A percentile compares a stretch with the other conserved stretches of the same genome.
These are phyloP conservation scores for Vitis hybrid DNA, from an alignment of 177 flowering plant genomes.

Conservation along the genomic window DNA sequence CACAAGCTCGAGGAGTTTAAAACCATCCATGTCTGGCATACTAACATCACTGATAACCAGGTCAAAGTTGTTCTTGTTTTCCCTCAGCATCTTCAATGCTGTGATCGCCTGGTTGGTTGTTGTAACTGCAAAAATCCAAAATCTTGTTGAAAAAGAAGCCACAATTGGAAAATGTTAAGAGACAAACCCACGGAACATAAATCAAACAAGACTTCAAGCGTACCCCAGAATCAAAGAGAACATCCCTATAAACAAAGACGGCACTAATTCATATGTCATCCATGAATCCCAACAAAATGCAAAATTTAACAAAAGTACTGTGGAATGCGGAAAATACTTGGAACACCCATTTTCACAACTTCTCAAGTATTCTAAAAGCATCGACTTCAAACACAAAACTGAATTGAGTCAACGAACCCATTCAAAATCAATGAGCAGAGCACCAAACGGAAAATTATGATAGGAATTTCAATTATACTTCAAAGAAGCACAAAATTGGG, in stretches of 20 bases:
- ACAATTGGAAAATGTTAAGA: neutral
- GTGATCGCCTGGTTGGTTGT: constrained; percentile 55
- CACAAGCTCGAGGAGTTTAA: constrained; percentile 84
- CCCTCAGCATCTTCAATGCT: constrained; percentile 77
- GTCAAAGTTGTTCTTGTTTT: constrained; percentile 65
- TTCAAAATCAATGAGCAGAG: constrained; percentile 1
- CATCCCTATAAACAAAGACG: neutral
- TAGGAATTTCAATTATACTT: neutral
- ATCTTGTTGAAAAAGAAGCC: constrained; percentile 9
- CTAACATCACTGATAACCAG: constrained; percentile 86
- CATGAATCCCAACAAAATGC: no score
- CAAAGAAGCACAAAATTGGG: neutral
- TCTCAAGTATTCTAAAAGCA: neutral
- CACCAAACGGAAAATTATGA: neutral
- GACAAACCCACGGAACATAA: neutral
- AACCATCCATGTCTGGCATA: constrained; percentile 98
- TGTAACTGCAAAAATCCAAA: constrained; percentile 56
- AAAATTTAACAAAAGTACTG: no score
- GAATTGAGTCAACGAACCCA: neutral
- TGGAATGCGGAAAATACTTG: neutral
- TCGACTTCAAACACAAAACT: neutral
- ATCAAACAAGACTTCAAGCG: neutral
- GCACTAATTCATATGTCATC: neutral
- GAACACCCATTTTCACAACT: constrained; percentile 7
- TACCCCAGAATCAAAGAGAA: neutral